These are phyloP conservation scores for Nitzschia sp. DNA, from an alignment of 108 stramenopile species.

Conservation along the genomic window DNA sequence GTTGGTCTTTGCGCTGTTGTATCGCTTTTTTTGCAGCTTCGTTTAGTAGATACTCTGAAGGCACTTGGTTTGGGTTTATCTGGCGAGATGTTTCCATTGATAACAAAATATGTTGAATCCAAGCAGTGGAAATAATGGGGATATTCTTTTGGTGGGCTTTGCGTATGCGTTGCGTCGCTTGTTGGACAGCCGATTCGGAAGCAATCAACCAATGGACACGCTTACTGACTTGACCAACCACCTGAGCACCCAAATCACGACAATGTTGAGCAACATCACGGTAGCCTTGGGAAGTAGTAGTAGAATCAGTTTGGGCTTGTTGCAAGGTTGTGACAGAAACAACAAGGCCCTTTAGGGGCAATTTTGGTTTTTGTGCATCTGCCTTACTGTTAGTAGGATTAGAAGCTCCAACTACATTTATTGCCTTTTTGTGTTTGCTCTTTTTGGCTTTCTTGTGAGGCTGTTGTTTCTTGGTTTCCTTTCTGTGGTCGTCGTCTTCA, in stretches of 20 bases:
- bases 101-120: slow-evolving; percentile 36
- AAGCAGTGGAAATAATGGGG: slow-evolving; percentile 55
- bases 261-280: slow-evolving; percentile 36
- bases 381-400: not conserved
- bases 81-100: not conserved
- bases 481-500: not conserved
- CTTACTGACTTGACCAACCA: slow-evolving; percentile 68
- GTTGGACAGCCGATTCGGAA: slow-evolving; percentile 43
- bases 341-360: slow-evolving; percentile 44
- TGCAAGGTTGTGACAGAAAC: slow-evolving; percentile 61
- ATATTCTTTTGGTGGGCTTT: slow-evolving; percentile 71
- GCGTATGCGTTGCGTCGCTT: slow-evolving; percentile 72
- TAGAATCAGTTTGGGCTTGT: slow-evolving; percentile 5
- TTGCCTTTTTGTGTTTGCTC: not conserved
- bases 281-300: slow-evolving; percentile 17
- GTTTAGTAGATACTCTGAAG: slow-evolving; percentile 15
- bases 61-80: not conserved
- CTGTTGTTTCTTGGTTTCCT: not conserved
- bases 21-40: slow-evolving; percentile 21
- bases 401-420: not conserved
- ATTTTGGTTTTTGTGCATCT: slow-evolving; percentile 11
- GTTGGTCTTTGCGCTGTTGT: not conserved
- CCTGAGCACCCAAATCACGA: slow-evolving; percentile 47
- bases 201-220: slow-evolving; percentile 55
- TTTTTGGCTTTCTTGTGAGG: not conserved